These are phyloP conservation scores for barley (Hordeum vulgare) DNA, from an alignment of 176 grass and related monocot genomes.

Conservation along the genomic window MorexV3_pseudomolecules_assembly NC_058524.1:374921652-374922151, in stretches of 20 bases:
- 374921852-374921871: background rate
- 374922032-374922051: background rate
- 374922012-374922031: background rate
- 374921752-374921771: background rate
- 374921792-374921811: background rate
- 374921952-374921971: background rate
- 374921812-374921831: background rate
- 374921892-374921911: background rate
- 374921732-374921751: no score
- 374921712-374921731: no score
- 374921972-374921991: background rate
- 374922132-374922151: background rate
- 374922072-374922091: background rate
- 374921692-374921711: background rate
- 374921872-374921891: background rate
- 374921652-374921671: background rate
- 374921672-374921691: constrained; percentile 8
- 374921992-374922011: background rate
- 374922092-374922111: background rate
- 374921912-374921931: background rate
- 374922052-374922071: background rate
- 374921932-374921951: background rate
- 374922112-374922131: background rate
- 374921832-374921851: background rate
- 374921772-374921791: background rate